These are phyloP conservation scores for Triticum dicoccoides DNA, from an alignment of 176 grass and related monocot species.

Conservation along the genomic window DNA sequence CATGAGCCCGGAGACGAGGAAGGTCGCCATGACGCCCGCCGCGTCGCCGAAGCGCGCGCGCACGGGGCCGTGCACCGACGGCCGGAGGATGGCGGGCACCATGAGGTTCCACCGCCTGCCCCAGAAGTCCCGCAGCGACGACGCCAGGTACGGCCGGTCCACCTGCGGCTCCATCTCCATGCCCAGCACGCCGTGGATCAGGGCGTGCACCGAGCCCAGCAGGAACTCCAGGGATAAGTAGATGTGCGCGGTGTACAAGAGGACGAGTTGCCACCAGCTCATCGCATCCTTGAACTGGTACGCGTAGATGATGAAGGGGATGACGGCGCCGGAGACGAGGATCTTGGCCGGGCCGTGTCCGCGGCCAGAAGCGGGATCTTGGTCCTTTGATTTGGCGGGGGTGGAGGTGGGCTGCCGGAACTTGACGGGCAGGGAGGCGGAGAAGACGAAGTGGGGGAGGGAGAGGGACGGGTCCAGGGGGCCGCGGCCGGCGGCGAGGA, in stretches of 20 bases:
- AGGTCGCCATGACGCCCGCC: slow-evolving; percentile 36
- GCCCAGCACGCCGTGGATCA: slow-evolving; percentile 32
- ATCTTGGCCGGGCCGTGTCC: neutral
- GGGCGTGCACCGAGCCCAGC: slow-evolving; percentile 6
- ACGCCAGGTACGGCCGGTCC: slow-evolving; percentile 41
- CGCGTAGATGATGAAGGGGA: neutral
- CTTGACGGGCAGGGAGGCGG: neutral
- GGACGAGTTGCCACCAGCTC: neutral
- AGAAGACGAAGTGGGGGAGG: neutral
- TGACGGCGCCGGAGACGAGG: neutral
- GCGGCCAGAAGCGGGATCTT: neutral
- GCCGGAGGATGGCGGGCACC: slow-evolving; percentile 60
- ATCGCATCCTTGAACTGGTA: neutral
- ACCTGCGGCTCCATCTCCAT: slow-evolving; percentile 74
- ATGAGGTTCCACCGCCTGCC: slow-evolving; percentile 66
- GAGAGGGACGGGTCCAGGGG: neutral
- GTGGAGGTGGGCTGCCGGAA: neutral
- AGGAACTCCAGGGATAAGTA: slow-evolving; percentile 56
- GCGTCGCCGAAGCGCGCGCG: slow-evolving; percentile 25
- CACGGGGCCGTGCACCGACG: slow-evolving; percentile 47
- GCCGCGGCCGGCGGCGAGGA: neutral
- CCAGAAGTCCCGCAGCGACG: slow-evolving; percentile 64
- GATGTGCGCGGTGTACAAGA: slow-evolving; percentile 38
- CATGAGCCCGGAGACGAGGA: slow-evolving; percentile 76
- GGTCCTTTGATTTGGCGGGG: neutral